A percentile compares a stretch with the other conserved stretches of the same genome.
Conservation (phyloP, 768 basidiomycete genomes). For the Mycena filopes region DNA sequence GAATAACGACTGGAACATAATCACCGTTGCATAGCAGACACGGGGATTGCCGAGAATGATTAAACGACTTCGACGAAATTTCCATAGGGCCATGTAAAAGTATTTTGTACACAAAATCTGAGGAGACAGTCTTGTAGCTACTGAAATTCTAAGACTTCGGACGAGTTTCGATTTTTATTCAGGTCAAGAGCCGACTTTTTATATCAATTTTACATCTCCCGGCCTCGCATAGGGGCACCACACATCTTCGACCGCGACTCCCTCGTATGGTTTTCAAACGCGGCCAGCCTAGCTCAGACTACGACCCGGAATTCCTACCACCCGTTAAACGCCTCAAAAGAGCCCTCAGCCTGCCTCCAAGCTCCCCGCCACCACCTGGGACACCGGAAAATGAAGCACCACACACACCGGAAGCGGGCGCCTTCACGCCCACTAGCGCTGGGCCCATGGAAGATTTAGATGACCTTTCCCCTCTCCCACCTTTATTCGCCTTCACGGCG, state of each 20-base stretch:
- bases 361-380: constrained; percentile 1
- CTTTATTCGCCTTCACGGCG: not conserved
- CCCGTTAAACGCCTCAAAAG: not conserved
- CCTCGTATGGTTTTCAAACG: not conserved
- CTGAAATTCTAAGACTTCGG: not conserved
- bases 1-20: not conserved
- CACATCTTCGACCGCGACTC: not conserved
- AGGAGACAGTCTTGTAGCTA: constrained; percentile 9
- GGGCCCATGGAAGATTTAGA: not conserved
- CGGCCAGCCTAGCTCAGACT: not conserved
- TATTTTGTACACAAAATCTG: not conserved
- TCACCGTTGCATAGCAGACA: not conserved
- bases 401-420: not conserved
- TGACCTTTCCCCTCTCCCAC: not conserved
- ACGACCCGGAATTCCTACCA: not conserved
- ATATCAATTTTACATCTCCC: not conserved
- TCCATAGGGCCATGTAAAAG: not conserved
- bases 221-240: not conserved
- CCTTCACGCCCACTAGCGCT: not conserved
- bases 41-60: not conserved
- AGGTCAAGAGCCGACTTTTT: not conserved
- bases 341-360: constrained; percentile 3
- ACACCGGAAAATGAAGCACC: not conserved
- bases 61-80: not conserved
- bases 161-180: not conserved